A percentile compares a stretch with the other conserved stretches of the same genome.
Evolutionary conservation across 2,329 filamentous ascomycete species (phyloP).

Genomic region (Nigrospora oryzae): DNA sequence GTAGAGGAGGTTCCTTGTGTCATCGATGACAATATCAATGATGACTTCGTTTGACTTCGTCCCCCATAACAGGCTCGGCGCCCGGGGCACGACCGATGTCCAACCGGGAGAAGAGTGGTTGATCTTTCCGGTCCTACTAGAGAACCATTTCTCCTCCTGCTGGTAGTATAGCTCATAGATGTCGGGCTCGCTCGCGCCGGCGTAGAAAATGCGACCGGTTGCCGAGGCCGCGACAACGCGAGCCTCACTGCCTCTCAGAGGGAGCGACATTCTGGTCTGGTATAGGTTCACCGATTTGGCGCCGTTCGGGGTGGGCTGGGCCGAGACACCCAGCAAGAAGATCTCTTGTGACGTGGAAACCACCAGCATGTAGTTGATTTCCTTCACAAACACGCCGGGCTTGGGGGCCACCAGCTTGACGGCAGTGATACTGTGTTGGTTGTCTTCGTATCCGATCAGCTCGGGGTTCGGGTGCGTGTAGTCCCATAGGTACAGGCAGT

Average conservation of each 20-base stretch:
- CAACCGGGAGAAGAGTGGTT: constrained; percentile 77
- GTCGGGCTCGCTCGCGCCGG: constrained; percentile 71
- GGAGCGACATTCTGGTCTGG: constrained; percentile 77
- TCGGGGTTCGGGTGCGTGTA: constrained; percentile 90
- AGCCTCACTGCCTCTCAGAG: constrained; percentile 68
- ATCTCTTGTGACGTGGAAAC: constrained; percentile 83
- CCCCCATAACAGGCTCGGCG: constrained; percentile 41
- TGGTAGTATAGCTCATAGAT: constrained; percentile 94
- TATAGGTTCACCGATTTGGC: constrained; percentile 71
- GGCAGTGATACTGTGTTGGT: constrained; percentile 79
- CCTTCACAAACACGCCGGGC: constrained; percentile 74
- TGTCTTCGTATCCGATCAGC: constrained; percentile 85
- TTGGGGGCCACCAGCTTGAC: constrained; percentile 82
- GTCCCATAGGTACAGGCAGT: constrained; percentile 94
- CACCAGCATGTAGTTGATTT: constrained; percentile 81
- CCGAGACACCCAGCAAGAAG: constrained; percentile 75
- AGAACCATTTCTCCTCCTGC: constrained; percentile 96
- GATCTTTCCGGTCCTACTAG: constrained; percentile 75
- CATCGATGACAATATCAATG: constrained; percentile 76
- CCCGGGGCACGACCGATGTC: constrained; percentile 51
- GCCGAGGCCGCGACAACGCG: constrained; percentile 72
- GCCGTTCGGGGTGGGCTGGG: constrained; percentile 58
- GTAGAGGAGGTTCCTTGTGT: constrained; percentile 81
- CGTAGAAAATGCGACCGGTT: constrained; percentile 89
- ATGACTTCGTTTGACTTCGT: constrained; percentile 54